Base-by-base conservation (phyloP, 495 filamentous ascomycete species). In the Astrothelium macrocarpum region DNA sequence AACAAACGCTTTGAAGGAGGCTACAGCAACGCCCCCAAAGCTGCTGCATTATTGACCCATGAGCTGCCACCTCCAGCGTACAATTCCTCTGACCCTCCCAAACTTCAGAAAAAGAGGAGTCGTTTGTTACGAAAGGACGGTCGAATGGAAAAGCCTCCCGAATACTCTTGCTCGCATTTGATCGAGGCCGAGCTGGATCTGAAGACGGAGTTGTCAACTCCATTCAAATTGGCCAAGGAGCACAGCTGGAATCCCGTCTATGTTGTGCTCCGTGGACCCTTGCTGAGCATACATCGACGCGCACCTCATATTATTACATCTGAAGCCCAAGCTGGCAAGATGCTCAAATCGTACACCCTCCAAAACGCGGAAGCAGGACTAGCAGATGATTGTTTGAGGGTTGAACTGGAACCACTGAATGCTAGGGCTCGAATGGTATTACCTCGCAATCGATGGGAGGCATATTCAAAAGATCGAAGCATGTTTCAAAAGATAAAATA, bases 341-440 rank as follows among this genome's bases (percentile, higher is more conserved):
- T 87, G 34, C 70, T 86, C 43, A 78, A 73, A 68, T 80, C 75
- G 58, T 88, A 85, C 70, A 82, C 81, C 32, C 75, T 88, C 28
- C 81, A 87, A 59, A 78, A 87, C 66, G 86, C 85, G 32, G 85
- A 88, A 70, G 80, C 84, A 42, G 85, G 85, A 16, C 78, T 87
- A 31, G 85, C 85, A 12, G 75, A 79, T 16, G 85, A 88, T 73
- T 84, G 85, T 69, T 71, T 77, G 64, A 86, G 86, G 78, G 71
- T 59, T 74, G 74, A 64, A 20, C 69, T 74, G 23, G 60, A 67
- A 10, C 77, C 70, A 23, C 67, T 70, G 28, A 72, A 65, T 25
- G 53, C 70, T 14, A 66, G 74, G 39, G 72, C 70, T 10, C 67
- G 70, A 32, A 64, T 77, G 32, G 62, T 76, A 1, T 73, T 74